Percentiles rank a stretch among this genome's conserved stretches.
These are phyloP conservation scores for Cardamine occulta DNA, from an alignment of 345 rosid genomes.

Conservation along the genomic window DNA sequence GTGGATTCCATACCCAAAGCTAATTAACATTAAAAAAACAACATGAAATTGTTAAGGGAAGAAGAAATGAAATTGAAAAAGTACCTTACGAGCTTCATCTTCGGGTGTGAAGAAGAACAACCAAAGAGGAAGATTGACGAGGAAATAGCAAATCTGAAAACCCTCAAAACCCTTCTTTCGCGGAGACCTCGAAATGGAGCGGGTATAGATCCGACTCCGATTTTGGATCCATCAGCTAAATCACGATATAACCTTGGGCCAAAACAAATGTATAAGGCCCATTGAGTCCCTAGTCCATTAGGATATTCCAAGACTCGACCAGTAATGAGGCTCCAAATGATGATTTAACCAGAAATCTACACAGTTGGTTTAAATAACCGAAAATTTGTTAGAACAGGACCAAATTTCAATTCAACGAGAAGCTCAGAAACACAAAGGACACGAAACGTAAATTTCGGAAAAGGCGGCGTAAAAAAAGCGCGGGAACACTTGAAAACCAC, in stretches of 20 bases:
- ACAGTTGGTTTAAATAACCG: slow-evolving; percentile 30
- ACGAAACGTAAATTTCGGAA: slow-evolving; percentile 7
- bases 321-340: background rate
- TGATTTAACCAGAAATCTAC: background rate
- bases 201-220: slow-evolving; percentile 29
- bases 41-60: background rate
- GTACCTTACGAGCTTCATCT: slow-evolving; percentile 63
- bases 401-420: background rate
- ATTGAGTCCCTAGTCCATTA: background rate
- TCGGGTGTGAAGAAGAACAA: slow-evolving; percentile 22
- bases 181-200: slow-evolving; percentile 8
- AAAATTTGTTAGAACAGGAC: background rate
- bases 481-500: slow-evolving; percentile 38
- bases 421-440: background rate
- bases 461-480: slow-evolving; percentile 19
- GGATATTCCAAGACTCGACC: background rate
- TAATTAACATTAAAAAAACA: background rate
- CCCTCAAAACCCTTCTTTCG: slow-evolving; percentile 37
- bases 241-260: slow-evolving; percentile 9
- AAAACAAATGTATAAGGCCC: slow-evolving; percentile 22
- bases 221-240: slow-evolving; percentile 10
- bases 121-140: background rate
- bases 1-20: background rate
- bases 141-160: slow-evolving; percentile 19
- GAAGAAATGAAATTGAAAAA: slow-evolving; percentile 1